Conservation (phyloP, 2,329 filamentous ascomycete species). For the Sclerotinia nivalis region DNA sequence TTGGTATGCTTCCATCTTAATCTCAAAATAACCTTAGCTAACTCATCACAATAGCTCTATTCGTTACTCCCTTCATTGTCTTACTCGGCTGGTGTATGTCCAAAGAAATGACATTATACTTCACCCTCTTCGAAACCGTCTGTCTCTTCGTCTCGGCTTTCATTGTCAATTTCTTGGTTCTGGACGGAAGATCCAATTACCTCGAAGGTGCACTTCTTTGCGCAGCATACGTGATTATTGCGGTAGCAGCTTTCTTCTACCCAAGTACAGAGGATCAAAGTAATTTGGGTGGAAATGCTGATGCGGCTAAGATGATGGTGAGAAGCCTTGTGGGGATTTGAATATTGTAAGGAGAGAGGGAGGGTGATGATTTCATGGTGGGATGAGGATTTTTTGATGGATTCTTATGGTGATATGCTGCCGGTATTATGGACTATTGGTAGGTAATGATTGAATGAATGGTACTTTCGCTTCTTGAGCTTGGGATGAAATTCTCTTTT, state of each 20-base stretch:
- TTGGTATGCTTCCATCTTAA: slow-evolving; percentile 45
- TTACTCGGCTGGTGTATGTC: slow-evolving; percentile 70
- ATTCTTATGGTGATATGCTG: background rate
- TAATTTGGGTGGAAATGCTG: slow-evolving; percentile 39
- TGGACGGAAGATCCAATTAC: slow-evolving; percentile 85
- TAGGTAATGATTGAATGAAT: background rate
- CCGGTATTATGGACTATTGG: background rate
- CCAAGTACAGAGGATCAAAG: slow-evolving; percentile 54
- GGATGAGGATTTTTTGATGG: background rate
- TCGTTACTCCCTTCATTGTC: slow-evolving; percentile 69
- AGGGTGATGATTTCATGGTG: background rate
- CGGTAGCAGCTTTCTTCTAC: slow-evolving; percentile 66
- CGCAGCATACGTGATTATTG: slow-evolving; percentile 68
- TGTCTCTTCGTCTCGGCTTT: slow-evolving; percentile 81
- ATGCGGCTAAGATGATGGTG: slow-evolving; percentile 35
- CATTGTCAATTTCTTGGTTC: slow-evolving; percentile 83
- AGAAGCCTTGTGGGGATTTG: slow-evolving; percentile 26
- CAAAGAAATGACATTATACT: slow-evolving; percentile 76
- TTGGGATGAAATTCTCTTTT: background rate
- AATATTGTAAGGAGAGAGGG: background rate
- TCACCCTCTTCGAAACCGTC: slow-evolving; percentile 86
- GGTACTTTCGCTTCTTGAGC: background rate
- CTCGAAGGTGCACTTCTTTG: slow-evolving; percentile 74
- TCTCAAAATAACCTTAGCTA: background rate
- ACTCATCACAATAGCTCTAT: slow-evolving; percentile 49